Percentiles rank a stretch among this genome's conserved stretches.
phyloP scores from a whole-genome alignment of 2,329 filamentous ascomycete species.

The Beauveria medogensis region DNA sequence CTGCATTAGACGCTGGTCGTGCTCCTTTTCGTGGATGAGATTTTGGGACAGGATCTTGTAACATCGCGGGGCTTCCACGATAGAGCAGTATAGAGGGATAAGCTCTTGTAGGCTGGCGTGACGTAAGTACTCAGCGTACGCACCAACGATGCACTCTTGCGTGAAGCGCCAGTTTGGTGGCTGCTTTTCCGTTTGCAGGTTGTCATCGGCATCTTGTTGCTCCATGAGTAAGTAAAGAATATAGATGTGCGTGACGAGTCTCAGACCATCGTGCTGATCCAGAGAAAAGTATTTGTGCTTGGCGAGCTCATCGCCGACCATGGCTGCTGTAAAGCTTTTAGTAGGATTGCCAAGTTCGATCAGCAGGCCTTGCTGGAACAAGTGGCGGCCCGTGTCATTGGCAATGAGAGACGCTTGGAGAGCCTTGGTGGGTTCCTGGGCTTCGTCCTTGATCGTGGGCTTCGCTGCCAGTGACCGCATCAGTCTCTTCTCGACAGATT shows the following conservation, averaged over 20 bases:
- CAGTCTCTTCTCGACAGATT: conserved; percentile 48
- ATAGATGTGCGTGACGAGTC: conserved; percentile 59
- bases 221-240: conserved; percentile 61
- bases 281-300: conserved; percentile 43
- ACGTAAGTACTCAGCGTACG: conserved; percentile 74
- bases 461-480: conserved; percentile 52
- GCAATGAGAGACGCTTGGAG: conserved; percentile 70
- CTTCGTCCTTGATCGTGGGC: conserved; percentile 47
- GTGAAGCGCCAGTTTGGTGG: conserved; percentile 30
- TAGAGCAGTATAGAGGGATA: conserved; percentile 81
- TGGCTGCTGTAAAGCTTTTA: conserved; percentile 12
- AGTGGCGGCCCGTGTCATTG: conserved; percentile 48
- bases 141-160: conserved; percentile 68
- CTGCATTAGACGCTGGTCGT: conserved; percentile 56
- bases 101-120: conserved; percentile 65
- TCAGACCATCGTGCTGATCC: conserved; percentile 55
- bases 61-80: conserved; percentile 56
- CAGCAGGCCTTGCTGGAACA: conserved; percentile 49
- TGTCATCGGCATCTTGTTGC: conserved; percentile 32
- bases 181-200: neutral
- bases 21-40: conserved; percentile 62
- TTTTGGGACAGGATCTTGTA: conserved; percentile 69
- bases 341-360: conserved; percentile 13
- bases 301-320: conserved; percentile 23
- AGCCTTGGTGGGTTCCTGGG: conserved; percentile 59